Base-by-base conservation (phyloP, 306 rosid genomes). In the Clitoria ternatea region DNA sequence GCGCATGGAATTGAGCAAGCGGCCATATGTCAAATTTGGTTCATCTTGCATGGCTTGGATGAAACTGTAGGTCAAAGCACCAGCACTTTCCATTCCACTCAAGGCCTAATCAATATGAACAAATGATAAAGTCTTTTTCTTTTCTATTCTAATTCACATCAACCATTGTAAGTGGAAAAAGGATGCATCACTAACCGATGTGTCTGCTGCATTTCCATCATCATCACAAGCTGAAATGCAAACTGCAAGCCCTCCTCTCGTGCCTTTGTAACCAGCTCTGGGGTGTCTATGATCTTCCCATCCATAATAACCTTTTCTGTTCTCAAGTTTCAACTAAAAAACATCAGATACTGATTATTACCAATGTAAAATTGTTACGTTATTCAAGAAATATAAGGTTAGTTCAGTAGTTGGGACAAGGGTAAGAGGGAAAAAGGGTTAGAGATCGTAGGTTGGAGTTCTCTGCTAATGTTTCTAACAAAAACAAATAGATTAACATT, bases 11-110 rank as follows among this genome's bases (percentile, higher is more conserved):
- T 29, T 63, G 0, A 85, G 55, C 77, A 89, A 69, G 10, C 50
- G 69, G 6, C 92, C 87, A 47, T 89, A 89, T 3, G 84, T 83
- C 27, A 78, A 40, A 45, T 81, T 76, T 1, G 85, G 74, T 64
- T 78, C 81, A 22, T 61, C 79, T 74, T 90, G 83, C 78, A 69
- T 76, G 36, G 87, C 81, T 79, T 79, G 86, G 57, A 87, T 87
- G 73, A 87, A 84, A 77, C 85, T 83, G 26, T 73, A 90, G 4
- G 96, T 90, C 84, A 90, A 69, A 8, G 88, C 96, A 8, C 96
- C 96, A 7, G 81, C 43, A 3, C 70, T 64, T 7, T 73, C 64
- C 23, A 30, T 80, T 8, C 88, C 81, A 2, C 83, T 42, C 0
- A 89, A 75, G 42, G 84, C 92, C 90, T 89, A 47, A 57, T 9